Conservation (phyloP, 306 rosid genomes). For the Gastrolobium villosum region DNA sequence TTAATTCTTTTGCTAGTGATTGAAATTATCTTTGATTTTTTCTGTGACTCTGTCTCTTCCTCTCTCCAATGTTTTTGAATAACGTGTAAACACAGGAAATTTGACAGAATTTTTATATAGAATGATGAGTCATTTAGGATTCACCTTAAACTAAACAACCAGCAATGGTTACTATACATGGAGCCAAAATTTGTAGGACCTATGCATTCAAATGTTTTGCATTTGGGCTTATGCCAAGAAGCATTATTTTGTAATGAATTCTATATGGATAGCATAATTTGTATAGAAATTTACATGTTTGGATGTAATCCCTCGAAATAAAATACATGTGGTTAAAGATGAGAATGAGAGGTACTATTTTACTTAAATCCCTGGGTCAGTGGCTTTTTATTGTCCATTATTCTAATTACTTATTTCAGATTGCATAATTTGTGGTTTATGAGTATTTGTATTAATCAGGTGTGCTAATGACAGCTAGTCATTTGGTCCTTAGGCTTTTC, state of each 20-base stretch:
- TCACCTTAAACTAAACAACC: background rate
- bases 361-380: background rate
- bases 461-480: slow-evolving; percentile 12
- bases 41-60: background rate
- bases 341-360: slow-evolving; percentile 18
- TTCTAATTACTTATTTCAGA: slow-evolving; percentile 10
- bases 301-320: slow-evolving; percentile 31
- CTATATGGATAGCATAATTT: background rate
- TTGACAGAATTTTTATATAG: background rate
- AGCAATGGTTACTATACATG: slow-evolving; percentile 14
- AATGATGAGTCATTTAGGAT: background rate
- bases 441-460: slow-evolving; percentile 20
- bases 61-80: background rate
- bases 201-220: background rate
- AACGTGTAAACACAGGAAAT: background rate
- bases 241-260: slow-evolving; percentile 7
- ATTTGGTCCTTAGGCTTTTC: slow-evolving; percentile 27
- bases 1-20: slow-evolving; percentile 15
- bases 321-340: slow-evolving; percentile 37
- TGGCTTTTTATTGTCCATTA: slow-evolving; percentile 9
- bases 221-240: slow-evolving; percentile 10
- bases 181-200: background rate
- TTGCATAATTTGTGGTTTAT: slow-evolving; percentile 10
- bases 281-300: background rate
- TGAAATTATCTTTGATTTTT: slow-evolving; percentile 29